These are phyloP conservation scores for Nothopassalora personata DNA, from an alignment of 2,329 filamentous ascomycete species.

Conservation along the genomic window DNA sequence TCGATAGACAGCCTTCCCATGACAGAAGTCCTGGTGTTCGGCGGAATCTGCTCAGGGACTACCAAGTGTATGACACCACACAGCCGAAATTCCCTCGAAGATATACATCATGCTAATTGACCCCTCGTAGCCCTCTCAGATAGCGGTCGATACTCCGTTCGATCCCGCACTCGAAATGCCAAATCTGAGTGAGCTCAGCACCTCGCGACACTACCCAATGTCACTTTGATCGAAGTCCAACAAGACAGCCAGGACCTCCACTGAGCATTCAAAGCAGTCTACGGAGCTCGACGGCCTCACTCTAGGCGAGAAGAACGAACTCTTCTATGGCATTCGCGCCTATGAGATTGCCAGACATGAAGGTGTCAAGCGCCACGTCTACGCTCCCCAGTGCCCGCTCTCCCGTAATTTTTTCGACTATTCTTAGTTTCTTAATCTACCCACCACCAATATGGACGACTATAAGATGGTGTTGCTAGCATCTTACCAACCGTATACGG, in stretches of 20 bases:
- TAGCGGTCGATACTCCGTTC: not conserved
- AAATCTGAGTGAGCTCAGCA: not conserved
- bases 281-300: constrained; percentile 1
- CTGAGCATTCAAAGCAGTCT: not conserved
- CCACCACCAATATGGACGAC: no score
- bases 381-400: no score
- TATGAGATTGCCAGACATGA: constrained; percentile 1
- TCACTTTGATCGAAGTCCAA: not conserved
- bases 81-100: no score
- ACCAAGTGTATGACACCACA: no score
- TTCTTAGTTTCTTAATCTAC: no score
- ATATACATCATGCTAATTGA: no score
- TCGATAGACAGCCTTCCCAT: no score
- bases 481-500: no score
- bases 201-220: not conserved
- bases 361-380: not conserved
- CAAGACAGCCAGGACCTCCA: not conserved
- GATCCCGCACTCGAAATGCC: not conserved
- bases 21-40: no score
- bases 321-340: constrained; percentile 1
- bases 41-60: no score
- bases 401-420: no score
- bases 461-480: no score
- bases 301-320: constrained; percentile 1
- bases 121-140: not conserved